Percentiles rank a stretch among this genome's conserved stretches.
These are phyloP conservation scores for Singerocomus inundabilis DNA, from an alignment of 1,284 basidiomycete species.

Conservation along the genomic window DNA sequence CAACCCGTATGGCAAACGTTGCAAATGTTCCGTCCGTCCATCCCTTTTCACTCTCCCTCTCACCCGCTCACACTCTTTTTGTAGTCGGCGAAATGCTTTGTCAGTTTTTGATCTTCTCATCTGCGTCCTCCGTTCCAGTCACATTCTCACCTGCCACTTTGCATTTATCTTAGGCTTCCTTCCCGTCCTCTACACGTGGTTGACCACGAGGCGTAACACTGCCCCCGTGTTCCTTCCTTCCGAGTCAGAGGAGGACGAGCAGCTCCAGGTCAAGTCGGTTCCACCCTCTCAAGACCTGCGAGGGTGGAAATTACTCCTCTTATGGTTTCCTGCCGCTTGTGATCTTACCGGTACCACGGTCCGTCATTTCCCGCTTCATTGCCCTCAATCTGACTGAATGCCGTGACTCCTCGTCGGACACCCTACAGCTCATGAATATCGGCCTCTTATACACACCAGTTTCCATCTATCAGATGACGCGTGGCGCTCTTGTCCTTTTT, in stretches of 20 bases:
- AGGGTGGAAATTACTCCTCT: conserved; percentile 70
- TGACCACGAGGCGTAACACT: conserved; percentile 46
- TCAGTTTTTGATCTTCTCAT: conserved; percentile 43
- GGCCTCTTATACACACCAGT: conserved; percentile 95
- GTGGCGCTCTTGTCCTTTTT: conserved; percentile 95
- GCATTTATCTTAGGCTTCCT: conserved; percentile 63
- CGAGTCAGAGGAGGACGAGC: conserved; percentile 46
- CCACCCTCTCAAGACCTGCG: conserved; percentile 44
- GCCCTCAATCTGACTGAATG: too few relatives aligned
- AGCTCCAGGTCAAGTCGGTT: conserved; percentile 39
- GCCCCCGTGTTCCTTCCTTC: conserved; percentile 55
- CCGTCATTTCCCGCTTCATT: conserved; percentile 34
- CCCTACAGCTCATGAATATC: conserved; percentile 83
- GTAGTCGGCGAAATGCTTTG: conserved; percentile 90
- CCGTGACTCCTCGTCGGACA: conserved; percentile 17
- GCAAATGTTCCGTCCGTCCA: conserved; percentile 83
- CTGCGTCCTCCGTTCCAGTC: conserved; percentile 15
- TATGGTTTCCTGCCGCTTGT: conserved; percentile 87
- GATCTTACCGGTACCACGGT: conserved; percentile 89
- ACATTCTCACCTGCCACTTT: conserved; percentile 27
- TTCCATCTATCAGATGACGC: conserved; percentile 97
- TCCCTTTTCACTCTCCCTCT: conserved; percentile 19
- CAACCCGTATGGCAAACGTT: conserved; percentile 94
- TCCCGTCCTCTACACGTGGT: conserved; percentile 73
- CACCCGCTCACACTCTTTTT: conserved; percentile 34